phyloP scores from a whole-genome alignment of 768 basidiomycete genomes.

The Piloderma croceum region DNA sequence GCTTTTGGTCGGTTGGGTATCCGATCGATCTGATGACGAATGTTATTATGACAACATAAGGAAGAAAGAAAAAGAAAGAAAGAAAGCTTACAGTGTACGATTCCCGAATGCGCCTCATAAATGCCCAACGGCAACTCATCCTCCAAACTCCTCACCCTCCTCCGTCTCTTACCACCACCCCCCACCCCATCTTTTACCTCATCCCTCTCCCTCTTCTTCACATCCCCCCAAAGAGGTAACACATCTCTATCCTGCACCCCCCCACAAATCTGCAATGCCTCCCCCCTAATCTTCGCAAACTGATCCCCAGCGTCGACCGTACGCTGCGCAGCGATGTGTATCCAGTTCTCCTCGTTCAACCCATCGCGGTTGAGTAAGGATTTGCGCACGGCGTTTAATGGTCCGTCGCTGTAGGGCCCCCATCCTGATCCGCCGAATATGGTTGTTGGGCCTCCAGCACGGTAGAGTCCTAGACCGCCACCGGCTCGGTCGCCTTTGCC shows the following conservation, averaged over 20 bases:
- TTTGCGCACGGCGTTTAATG: slow-evolving; percentile 79
- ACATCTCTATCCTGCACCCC: slow-evolving; percentile 36
- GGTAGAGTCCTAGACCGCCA: slow-evolving; percentile 66
- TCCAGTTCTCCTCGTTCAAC: slow-evolving; percentile 88
- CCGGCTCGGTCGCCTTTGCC: slow-evolving; percentile 35
- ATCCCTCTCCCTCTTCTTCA: slow-evolving; percentile 27
- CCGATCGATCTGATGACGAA: slow-evolving; percentile 52
- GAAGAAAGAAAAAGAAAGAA: slow-evolving; percentile 1
- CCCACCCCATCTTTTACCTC: slow-evolving; percentile 25
- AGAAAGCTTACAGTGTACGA: slow-evolving; percentile 60
- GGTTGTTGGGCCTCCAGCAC: slow-evolving; percentile 89
- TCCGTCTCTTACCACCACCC: slow-evolving; percentile 19
- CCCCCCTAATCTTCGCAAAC: slow-evolving; percentile 55
- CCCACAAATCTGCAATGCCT: slow-evolving; percentile 47
- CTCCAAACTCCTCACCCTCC: slow-evolving; percentile 18
- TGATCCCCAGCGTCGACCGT: slow-evolving; percentile 58
- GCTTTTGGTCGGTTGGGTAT: slow-evolving; percentile 69
- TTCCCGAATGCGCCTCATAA: slow-evolving; percentile 78
- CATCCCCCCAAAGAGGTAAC: slow-evolving; percentile 7
- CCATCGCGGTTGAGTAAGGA: slow-evolving; percentile 73
- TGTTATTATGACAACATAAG: slow-evolving; percentile 5
- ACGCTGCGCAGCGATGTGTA: slow-evolving; percentile 69
- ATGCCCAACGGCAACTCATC: slow-evolving; percentile 52
- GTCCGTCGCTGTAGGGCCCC: slow-evolving; percentile 87
- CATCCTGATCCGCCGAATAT: slow-evolving; percentile 80